Conservation (phyloP, 2,329 filamentous ascomycete species). For the Ascocoryne sarcoides region DNA sequence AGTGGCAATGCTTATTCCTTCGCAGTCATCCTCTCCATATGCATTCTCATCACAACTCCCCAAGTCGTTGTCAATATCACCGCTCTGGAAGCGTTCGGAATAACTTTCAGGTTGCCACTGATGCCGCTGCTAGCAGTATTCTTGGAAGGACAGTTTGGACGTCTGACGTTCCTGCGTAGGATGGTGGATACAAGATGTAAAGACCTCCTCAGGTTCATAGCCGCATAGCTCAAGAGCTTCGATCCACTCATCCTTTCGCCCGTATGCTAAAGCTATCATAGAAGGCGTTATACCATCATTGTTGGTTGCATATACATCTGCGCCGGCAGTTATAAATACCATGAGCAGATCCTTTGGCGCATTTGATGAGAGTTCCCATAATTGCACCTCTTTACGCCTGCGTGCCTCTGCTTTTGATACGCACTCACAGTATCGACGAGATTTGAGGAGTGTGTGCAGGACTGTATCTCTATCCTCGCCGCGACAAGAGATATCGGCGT, state of each 20-base stretch:
- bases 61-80: background rate
- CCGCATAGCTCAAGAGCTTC: slow-evolving; percentile 14
- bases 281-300: slow-evolving; percentile 9
- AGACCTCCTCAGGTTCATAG: slow-evolving; percentile 7
- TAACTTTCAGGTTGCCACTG: background rate
- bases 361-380: slow-evolving; percentile 3
- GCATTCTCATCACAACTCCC: background rate
- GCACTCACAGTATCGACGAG: slow-evolving; percentile 1
- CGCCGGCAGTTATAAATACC: slow-evolving; percentile 12
- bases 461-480: slow-evolving; percentile 7
- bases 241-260: slow-evolving; percentile 9
- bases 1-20: background rate
- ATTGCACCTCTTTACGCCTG: background rate
- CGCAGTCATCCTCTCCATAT: background rate
- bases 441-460: slow-evolving; percentile 8
- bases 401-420: background rate
- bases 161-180: slow-evolving; percentile 2
- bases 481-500: slow-evolving; percentile 7
- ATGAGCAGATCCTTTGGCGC: slow-evolving; percentile 10
- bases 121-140: slow-evolving; percentile 8
- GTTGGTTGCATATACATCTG: slow-evolving; percentile 12
- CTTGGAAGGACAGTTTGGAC: slow-evolving; percentile 8
- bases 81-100: background rate
- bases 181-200: background rate
- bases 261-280: slow-evolving; percentile 4